phyloP scores from a whole-genome alignment of 2,329 filamentous ascomycete species.

The Exophiala xenobiotica region DNA sequence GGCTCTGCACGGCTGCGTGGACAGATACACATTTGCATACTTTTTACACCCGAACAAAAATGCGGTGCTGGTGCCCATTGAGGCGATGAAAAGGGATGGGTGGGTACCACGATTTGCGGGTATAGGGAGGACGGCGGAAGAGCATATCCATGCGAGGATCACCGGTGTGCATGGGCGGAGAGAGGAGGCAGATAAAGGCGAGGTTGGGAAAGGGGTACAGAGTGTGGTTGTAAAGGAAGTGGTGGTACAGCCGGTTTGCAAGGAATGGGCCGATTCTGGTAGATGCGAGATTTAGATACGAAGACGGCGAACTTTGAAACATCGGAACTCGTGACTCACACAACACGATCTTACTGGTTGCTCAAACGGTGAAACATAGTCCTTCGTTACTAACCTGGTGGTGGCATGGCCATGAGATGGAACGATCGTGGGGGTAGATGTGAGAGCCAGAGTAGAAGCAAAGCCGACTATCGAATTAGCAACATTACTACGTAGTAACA shows the following conservation, averaged over 20 bases:
- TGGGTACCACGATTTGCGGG: slow-evolving; percentile 19
- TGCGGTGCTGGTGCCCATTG: slow-evolving; percentile 17
- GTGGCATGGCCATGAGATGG: too few species aligned
- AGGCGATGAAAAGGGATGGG: slow-evolving; percentile 10
- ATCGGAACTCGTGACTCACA: too few species aligned
- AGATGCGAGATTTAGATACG: too few species aligned
- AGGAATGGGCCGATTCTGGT: too few species aligned
- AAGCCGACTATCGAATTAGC: too few species aligned
- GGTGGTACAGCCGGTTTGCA: not conserved
- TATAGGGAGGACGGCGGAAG: slow-evolving; percentile 13
- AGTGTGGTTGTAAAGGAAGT: not conserved
- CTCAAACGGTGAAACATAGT: too few species aligned
- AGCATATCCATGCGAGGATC: slow-evolving; percentile 19
- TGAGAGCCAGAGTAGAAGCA: too few species aligned
- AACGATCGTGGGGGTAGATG: too few species aligned
- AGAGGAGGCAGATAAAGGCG: not conserved
- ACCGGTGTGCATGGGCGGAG: slow-evolving; percentile 4
- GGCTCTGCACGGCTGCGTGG: slow-evolving; percentile 3
- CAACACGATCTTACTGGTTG: too few species aligned
- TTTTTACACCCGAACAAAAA: slow-evolving; percentile 19
- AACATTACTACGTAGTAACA: too few species aligned
- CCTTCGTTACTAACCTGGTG: too few species aligned
- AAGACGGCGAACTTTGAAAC: too few species aligned
- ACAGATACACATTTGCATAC: slow-evolving; percentile 20
- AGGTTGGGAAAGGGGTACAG: not conserved